These are phyloP conservation scores for Annulohypoxylon bovei DNA, from an alignment of 495 filamentous ascomycete genomes.

Conservation along the genomic window DNA sequence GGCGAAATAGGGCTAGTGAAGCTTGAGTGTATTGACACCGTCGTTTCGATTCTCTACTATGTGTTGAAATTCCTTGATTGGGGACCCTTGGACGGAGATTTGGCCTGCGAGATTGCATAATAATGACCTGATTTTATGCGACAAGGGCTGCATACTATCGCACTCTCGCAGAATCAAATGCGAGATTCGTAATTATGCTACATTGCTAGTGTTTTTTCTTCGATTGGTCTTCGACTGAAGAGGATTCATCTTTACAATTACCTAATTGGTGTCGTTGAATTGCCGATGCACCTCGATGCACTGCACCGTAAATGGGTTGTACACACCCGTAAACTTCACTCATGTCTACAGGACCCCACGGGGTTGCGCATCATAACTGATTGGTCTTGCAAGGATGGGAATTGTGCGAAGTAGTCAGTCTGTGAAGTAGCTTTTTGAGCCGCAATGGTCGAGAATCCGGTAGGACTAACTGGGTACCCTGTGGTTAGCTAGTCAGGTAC, in stretches of 20 bases:
- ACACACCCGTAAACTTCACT: neutral
- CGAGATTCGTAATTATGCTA: constrained; percentile 6
- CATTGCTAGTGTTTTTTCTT: neutral
- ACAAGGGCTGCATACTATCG: neutral
- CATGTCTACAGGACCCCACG: constrained; percentile 22
- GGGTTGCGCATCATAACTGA: constrained; percentile 12
- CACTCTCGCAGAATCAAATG: neutral
- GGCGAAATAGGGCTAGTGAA: constrained; percentile 17
- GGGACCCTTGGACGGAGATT: constrained; percentile 19
- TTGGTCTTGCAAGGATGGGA: constrained; percentile 7
- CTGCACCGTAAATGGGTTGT: neutral
- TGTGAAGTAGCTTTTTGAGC: constrained; percentile 6
- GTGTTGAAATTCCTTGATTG: neutral
- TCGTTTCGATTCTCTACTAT: constrained; percentile 11
- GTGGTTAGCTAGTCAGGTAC: neutral
- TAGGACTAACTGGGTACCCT: neutral
- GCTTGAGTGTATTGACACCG: neutral
- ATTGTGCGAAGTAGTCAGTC: neutral
- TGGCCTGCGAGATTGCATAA: constrained; percentile 11
- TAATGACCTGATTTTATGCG: constrained; percentile 2
- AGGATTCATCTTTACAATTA: neutral
- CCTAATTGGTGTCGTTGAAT: neutral
- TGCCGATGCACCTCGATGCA: constrained; percentile 4
- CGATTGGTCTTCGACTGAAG: neutral
- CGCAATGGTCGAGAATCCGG: constrained; percentile 8